A percentile compares a stretch with the other conserved stretches of the same genome.
phyloP scores from a whole-genome alignment of 2,329 filamentous ascomycete species.

The Sarocladium oryzae region DNA sequence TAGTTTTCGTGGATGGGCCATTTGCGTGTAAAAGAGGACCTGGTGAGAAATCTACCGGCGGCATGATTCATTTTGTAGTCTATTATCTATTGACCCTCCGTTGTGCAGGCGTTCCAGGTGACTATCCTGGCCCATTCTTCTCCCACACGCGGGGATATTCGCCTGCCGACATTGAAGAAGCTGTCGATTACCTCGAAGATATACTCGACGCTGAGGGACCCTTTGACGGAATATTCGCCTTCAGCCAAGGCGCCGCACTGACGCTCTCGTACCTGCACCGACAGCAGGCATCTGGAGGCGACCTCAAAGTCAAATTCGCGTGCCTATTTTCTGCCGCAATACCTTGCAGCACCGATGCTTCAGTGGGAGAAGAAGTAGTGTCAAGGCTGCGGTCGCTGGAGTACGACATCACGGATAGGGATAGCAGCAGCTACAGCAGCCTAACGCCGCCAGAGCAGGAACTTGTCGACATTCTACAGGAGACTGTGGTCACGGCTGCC shows the following conservation, averaged over 20 bases:
- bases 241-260: conserved; percentile 10
- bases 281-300: not conserved
- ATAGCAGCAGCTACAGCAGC: not conserved
- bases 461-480: conserved; percentile 3
- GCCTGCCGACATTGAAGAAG: conserved; percentile 1
- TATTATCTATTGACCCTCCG: no score
- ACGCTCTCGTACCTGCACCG: not conserved
- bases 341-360: not conserved
- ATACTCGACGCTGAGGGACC: conserved; percentile 5
- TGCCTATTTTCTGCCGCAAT: conserved; percentile 5
- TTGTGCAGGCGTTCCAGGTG: not conserved
- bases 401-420: conserved; percentile 7
- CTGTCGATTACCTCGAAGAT: conserved; percentile 1
- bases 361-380: not conserved
- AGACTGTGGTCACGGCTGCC: not conserved
- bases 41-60: no score
- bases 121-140: conserved; percentile 7
- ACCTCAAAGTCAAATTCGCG: not conserved
- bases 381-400: not conserved
- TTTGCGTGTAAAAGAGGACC: not conserved
- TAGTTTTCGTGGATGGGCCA: conserved; percentile 7
- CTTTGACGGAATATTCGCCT: conserved; percentile 10
- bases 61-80: no score
- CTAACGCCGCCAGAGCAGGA: not conserved
- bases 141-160: conserved; percentile 8